Conservation (phyloP, 192 early-diverging fungal genomes). For the Coemansia sp. region DNA sequence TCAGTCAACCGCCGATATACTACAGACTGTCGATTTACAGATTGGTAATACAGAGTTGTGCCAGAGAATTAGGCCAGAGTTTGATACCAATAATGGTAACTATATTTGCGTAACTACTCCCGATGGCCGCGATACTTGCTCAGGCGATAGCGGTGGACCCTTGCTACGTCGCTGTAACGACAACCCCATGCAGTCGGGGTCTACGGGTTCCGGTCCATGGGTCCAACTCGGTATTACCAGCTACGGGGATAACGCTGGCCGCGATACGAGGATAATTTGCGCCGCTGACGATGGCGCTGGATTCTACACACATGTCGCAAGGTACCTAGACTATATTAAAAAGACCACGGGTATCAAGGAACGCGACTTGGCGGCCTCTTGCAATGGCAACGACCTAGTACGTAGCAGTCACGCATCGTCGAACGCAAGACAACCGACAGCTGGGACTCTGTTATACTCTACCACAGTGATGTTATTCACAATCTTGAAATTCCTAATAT, state of each 20-base stretch:
- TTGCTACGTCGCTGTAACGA: slow-evolving; percentile 32
- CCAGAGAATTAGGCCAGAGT: slow-evolving; percentile 20
- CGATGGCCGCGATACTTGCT: slow-evolving; percentile 51
- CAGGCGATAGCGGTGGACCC: slow-evolving; percentile 50
- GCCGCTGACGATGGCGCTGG: slow-evolving; percentile 49
- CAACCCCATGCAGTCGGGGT: slow-evolving; percentile 1
- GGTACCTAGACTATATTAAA: slow-evolving; percentile 48
- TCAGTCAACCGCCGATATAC: slow-evolving; percentile 19
- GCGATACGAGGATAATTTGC: slow-evolving; percentile 23
- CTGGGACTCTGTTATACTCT: background rate
- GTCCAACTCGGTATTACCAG: slow-evolving; percentile 55
- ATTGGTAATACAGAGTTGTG: slow-evolving; percentile 41
- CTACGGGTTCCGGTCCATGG: slow-evolving; percentile 33
- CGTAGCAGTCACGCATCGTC: background rate
- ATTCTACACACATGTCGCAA: slow-evolving; percentile 54
- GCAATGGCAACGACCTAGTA: slow-evolving; percentile 31
- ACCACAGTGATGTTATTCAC: background rate
- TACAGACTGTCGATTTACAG: slow-evolving; percentile 38
- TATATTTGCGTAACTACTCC: slow-evolving; percentile 56
- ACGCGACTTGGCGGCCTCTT: slow-evolving; percentile 23
- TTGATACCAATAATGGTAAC: slow-evolving; percentile 39
- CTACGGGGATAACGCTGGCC: slow-evolving; percentile 47
- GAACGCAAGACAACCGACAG: background rate
- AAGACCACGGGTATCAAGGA: slow-evolving; percentile 40
- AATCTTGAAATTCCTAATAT: background rate